Percentiles rank a stretch among this genome's conserved stretches.
Evolutionary conservation across 345 rosid species (phyloP).

Genomic region (Citrus hindsii): DNA sequence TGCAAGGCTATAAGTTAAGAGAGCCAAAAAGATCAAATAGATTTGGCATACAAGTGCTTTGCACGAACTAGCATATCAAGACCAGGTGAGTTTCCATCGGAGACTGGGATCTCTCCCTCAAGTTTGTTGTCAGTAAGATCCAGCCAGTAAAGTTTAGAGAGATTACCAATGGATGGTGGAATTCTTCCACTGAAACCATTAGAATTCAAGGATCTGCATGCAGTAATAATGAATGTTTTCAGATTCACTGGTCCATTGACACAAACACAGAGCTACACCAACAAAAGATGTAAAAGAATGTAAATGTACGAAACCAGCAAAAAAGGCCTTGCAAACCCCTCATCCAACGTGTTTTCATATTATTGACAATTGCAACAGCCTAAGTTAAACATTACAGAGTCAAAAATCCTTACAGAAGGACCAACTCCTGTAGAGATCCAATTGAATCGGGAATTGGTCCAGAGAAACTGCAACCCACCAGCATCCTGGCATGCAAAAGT

Average conservation of each 20-base stretch:
- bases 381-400: background rate
- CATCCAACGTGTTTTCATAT: background rate
- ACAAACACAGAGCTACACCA: background rate
- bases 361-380: background rate
- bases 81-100: conserved; percentile 64
- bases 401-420: conserved; percentile 48
- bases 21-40: background rate
- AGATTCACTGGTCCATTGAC: background rate
- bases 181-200: conserved; percentile 68
- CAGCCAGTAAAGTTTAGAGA: conserved; percentile 65
- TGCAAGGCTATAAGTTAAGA: background rate
- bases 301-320: background rate
- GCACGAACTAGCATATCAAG: conserved; percentile 66
- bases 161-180: conserved; percentile 70
- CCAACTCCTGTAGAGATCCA: conserved; percentile 52
- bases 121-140: conserved; percentile 84
- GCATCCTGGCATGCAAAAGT: conserved; percentile 40
- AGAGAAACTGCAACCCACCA: conserved; percentile 68
- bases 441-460: conserved; percentile 69
- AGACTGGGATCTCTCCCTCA: conserved; percentile 71
- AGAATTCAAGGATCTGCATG: conserved; percentile 67
- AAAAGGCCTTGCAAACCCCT: background rate
- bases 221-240: conserved; percentile 9
- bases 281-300: background rate
- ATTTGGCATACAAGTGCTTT: conserved; percentile 70